phyloP scores from a whole-genome alignment of 192 early-diverging fungal genomes.

The Rhizophagus prolifer region DNA sequence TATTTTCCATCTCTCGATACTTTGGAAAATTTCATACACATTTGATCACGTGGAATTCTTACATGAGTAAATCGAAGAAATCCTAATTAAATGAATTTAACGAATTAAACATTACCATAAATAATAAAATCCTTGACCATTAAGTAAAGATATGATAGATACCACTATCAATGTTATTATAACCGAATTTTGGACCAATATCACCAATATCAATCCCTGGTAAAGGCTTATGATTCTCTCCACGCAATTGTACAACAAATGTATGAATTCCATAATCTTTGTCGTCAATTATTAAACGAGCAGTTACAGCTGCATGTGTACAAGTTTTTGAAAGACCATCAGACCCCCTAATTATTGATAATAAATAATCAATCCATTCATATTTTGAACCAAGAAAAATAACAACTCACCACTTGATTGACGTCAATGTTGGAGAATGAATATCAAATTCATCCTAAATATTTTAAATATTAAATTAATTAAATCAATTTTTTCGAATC shows the following conservation, averaged over 20 bases:
- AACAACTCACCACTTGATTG: constrained; percentile 73
- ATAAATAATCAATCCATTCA: no score
- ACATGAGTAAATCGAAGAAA: constrained; percentile 84
- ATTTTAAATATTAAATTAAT: background rate
- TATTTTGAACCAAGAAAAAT: background rate
- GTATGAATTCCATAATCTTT: constrained; percentile 60
- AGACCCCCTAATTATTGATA: constrained; percentile 57
- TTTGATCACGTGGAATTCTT: constrained; percentile 78
- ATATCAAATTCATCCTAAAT: constrained; percentile 75
- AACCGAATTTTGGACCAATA: constrained; percentile 71
- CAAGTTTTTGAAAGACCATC: constrained; percentile 79
- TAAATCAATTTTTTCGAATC: background rate
- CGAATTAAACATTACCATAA: background rate
- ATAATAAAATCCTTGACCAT: no score
- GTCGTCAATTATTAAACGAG: constrained; percentile 71
- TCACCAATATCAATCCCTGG: constrained; percentile 43
- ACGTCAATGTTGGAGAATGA: constrained; percentile 65
- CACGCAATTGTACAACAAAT: constrained; percentile 55
- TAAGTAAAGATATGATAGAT: background rate
- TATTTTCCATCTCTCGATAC: constrained; percentile 69
- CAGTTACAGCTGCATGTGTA: constrained; percentile 74
- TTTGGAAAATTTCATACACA: constrained; percentile 86
- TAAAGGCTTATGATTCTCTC: constrained; percentile 33
- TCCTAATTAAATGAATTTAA: constrained; percentile 36
- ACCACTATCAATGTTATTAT: constrained; percentile 44